A percentile compares a stretch with the other conserved stretches of the same genome.
phyloP scores from a whole-genome alignment of 768 basidiomycete genomes.

The Lepiota brunneoincarnata region DNA sequence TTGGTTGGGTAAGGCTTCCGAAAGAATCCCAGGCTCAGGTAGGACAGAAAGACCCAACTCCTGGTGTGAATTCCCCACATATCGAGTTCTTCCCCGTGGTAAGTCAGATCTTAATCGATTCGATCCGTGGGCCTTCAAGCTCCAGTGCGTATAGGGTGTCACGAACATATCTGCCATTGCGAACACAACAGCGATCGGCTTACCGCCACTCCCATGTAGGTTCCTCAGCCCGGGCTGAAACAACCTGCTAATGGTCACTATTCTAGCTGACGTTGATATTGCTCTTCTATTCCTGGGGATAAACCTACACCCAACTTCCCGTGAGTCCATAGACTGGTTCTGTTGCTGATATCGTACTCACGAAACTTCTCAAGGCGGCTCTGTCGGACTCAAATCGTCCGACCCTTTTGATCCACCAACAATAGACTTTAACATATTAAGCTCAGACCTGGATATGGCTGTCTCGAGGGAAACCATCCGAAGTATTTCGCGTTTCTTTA shows the following conservation, averaged over 20 bases:
- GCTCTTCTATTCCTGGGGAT: background rate
- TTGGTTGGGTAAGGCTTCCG: conserved; percentile 20
- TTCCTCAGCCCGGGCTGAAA: background rate
- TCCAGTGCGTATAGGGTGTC: too few relatives aligned
- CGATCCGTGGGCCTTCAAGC: background rate
- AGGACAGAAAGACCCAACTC: conserved; percentile 10
- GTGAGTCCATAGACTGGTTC: background rate
- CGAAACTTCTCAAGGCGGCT: conserved; percentile 7
- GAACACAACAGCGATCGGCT: too few relatives aligned
- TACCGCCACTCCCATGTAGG: too few relatives aligned
- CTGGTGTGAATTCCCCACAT: conserved; percentile 3
- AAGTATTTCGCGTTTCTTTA: conserved; percentile 15
- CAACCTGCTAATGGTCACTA: too few relatives aligned
- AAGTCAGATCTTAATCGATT: background rate
- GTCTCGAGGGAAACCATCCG: conserved; percentile 19
- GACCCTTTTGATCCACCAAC: conserved; percentile 39
- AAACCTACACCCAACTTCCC: background rate
- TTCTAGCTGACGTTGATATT: background rate
- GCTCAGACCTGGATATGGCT: conserved; percentile 18
- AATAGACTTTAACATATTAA: conserved; percentile 36
- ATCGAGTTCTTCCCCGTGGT: background rate
- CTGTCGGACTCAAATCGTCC: conserved; percentile 30
- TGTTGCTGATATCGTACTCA: background rate
- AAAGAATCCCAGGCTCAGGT: conserved; percentile 6
- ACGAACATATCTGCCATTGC: too few relatives aligned